Base-by-base conservation (phyloP, 2,329 filamentous ascomycete species). In the Penicillium sp. region DNA sequence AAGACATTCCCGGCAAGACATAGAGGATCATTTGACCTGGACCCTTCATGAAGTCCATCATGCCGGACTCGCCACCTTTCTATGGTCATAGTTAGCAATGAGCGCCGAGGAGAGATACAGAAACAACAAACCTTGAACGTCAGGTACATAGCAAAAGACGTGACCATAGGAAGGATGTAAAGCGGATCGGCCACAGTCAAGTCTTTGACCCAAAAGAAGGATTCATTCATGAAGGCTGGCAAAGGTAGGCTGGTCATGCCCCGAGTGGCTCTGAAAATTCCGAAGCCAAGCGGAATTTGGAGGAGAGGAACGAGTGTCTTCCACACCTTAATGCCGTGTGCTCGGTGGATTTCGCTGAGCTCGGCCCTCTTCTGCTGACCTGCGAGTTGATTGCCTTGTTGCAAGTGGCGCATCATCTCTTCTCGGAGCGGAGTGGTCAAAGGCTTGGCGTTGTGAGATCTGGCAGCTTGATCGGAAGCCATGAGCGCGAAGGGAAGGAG, bases 161-260 rank as follows among this genome's bases (percentile, higher is more conserved):
- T 83, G 1, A 79, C 51, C 2, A 83, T 56, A 1, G 94, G 94
- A 28, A 97, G 74, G 36, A 94, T 69, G 61, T 83, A 92, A 63
- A 80, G 86, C 0, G 94, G 92, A 70, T 99, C 94, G 2, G 82
- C 70, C 20, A 84, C 67, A 0, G 90, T 86, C 56, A 99, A 72
- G 69, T 97, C 88, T 1, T 76, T 73, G 60, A 97, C 82, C 94
- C 94, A 99, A 36, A 85, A 73, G 31, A 85, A 73, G 2, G 89
- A 86, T 28, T 88, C 89, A 1, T 74, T 76, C 62, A 89, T 82
- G 58, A 97, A 71, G 1, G 84, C 86, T 0, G 92, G 92, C 5
- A 96, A 90, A 4, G 92, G 92, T 43, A 97, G 75, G 20, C 78
- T 70, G 1, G 83, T 73, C 88, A 96, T 95, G 60, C 80, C 85